Percentiles rank a stretch among this genome's conserved stretches.
Conservation (phyloP, 352 stramenopile genomes). For the Pythium dissimile region DNA sequence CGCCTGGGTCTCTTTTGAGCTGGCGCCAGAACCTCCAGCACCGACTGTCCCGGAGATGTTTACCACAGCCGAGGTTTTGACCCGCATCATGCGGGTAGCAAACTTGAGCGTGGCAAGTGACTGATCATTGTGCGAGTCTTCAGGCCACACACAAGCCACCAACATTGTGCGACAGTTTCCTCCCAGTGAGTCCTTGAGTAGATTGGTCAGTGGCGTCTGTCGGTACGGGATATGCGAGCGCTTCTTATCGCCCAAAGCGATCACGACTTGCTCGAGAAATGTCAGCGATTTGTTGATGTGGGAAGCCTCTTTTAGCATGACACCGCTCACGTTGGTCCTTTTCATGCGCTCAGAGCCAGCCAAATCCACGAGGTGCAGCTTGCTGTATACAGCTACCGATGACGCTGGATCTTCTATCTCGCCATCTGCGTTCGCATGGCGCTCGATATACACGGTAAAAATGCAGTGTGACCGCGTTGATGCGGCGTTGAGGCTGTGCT, state of each 20-base stretch:
- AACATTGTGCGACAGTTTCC: constrained; percentile 81
- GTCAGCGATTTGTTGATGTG: constrained; percentile 74
- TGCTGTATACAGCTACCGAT: constrained; percentile 57
- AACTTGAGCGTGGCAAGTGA: constrained; percentile 92
- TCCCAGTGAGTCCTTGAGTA: constrained; percentile 87
- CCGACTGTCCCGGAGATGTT: constrained; percentile 35
- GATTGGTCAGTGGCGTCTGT: constrained; percentile 91
- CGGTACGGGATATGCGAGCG: constrained; percentile 91
- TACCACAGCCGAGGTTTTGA: constrained; percentile 75
- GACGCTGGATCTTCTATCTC: constrained; percentile 12
- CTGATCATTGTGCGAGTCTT: constrained; percentile 74
- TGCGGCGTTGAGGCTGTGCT: constrained; percentile 75
- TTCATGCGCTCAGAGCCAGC: constrained; percentile 92
- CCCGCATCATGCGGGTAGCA: constrained; percentile 82
- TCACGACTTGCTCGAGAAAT: constrained; percentile 83
- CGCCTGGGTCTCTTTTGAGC: constrained; percentile 17
- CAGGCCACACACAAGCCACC: constrained; percentile 82
- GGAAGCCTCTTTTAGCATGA: constrained; percentile 44
- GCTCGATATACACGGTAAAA: constrained; percentile 76
- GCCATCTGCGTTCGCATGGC: constrained; percentile 15
- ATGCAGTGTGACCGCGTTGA: constrained; percentile 81
- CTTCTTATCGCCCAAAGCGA: constrained; percentile 88
- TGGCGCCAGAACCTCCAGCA: constrained; percentile 9
- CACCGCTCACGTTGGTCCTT: constrained; percentile 53
- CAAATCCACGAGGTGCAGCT: constrained; percentile 93